Evolutionary conservation across 2,329 filamentous ascomycete species (phyloP).

Genomic region (Phaeosphaeria sp.): DNA sequence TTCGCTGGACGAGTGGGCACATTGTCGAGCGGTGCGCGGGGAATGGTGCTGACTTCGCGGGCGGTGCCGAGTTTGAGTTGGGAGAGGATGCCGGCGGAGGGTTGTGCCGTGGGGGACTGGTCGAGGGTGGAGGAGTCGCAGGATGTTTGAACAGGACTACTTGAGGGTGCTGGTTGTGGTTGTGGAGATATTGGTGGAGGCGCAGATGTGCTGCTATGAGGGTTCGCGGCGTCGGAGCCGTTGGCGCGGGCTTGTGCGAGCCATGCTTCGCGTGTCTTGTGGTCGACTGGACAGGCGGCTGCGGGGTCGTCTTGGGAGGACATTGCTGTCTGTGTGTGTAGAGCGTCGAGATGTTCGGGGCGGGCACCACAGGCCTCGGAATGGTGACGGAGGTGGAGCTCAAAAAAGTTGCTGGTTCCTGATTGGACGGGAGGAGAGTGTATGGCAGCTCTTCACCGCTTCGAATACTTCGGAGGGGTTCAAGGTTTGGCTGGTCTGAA

Average conservation of each 20-base stretch:
- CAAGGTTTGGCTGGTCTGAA: not conserved
- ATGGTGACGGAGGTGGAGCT: slow-evolving; percentile 21
- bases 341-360: not conserved
- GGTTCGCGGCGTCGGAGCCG: slow-evolving; percentile 26
- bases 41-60: slow-evolving; percentile 56
- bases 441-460: slow-evolving; percentile 18
- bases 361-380: not conserved
- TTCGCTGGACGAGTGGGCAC: slow-evolving; percentile 65
- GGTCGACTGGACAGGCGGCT: slow-evolving; percentile 81
- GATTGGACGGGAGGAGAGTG: slow-evolving; percentile 24
- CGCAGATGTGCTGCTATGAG: slow-evolving; percentile 19
- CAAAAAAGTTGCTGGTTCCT: slow-evolving; percentile 4
- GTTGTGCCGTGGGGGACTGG: slow-evolving; percentile 32
- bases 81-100: slow-evolving; percentile 32
- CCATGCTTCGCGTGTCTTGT: slow-evolving; percentile 88
- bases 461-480: not conserved
- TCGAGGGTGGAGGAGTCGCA: slow-evolving; percentile 50
- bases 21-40: slow-evolving; percentile 37
- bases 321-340: slow-evolving; percentile 21
- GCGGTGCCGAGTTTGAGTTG: slow-evolving; percentile 44
- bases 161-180: slow-evolving; percentile 16
- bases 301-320: slow-evolving; percentile 42
- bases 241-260: slow-evolving; percentile 69
- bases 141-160: slow-evolving; percentile 32
- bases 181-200: slow-evolving; percentile 19